Evolutionary conservation across 768 basidiomycete genomes (phyloP), one percentile per base, ranked within the genome.

Genomic region (Macrolepiota dolichaula): DNA sequence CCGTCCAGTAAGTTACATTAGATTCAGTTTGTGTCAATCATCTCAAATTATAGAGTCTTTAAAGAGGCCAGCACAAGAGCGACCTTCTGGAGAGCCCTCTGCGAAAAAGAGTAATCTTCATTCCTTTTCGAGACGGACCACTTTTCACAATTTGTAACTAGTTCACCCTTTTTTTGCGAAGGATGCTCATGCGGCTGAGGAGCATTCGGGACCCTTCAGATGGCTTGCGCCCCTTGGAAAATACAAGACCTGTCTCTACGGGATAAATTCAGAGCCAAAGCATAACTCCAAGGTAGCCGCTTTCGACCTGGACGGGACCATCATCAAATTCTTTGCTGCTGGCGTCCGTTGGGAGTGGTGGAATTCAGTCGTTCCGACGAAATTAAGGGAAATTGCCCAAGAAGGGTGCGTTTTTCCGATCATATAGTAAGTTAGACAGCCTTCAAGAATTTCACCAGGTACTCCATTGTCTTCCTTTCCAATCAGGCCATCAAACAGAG

Each of bases 301-400:
- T 12, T 91, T 95, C 63, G 95, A 97, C 71, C 76, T 97, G 24
- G 95, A 97, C 69, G 93, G 91, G 2, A 95, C 93, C 0, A 66
- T 96, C 62, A 94, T 97, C 70, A 70, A 22, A 65, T 72, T 53
- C 62, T 59, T 19, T 61, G 77, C 79, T 25, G 74, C 74, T 25
- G 69, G 77, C 3, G 66, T 70, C 1, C 67, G 70, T 37, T 86
- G 87, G 83, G 74, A 83, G 57, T 93, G 92, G 91, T 95, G 93
- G 92, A 74, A 84, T 63, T 68, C 79, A 0, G 68, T 67, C 15
- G 85, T 97, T 4, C 87, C 87, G 2, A 67, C 71, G 6, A 89
- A 84, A 70, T 70, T 98, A 64, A 81, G 82, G 66, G 76, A 84
- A 62, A 71, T 86, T 4, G 76, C 84, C 55, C 74, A 81, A 19